A percentile compares a stretch with the other conserved stretches of the same genome.
These are phyloP conservation scores for Lantana camara DNA, from an alignment of 257 asterid species.

Conservation along the genomic window DNA sequence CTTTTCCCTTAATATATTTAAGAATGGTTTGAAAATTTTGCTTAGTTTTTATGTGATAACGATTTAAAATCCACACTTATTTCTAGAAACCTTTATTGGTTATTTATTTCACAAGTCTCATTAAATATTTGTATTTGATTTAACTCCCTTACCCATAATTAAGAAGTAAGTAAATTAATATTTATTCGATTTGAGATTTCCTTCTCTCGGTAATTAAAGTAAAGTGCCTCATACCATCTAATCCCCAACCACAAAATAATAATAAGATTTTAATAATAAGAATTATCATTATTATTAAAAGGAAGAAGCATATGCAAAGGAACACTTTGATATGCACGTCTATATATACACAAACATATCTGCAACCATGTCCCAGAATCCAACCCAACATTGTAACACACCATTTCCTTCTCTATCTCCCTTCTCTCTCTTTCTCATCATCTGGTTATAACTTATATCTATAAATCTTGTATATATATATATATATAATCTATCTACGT, in stretches of 20 bases:
- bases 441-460: background rate
- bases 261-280: background rate
- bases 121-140: too few species aligned
- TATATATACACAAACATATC: slow-evolving; percentile 18
- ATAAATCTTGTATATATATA: background rate
- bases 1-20: too few species aligned
- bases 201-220: too few species aligned
- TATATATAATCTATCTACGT: background rate
- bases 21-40: too few species aligned
- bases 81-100: too few species aligned
- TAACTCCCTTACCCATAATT: background rate
- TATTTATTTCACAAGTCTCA: too few species aligned
- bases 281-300: too few species aligned
- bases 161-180: background rate
- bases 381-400: background rate
- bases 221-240: background rate
- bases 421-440: background rate
- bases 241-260: slow-evolving; percentile 9
- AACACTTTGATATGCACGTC: background rate
- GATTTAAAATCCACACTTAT: too few species aligned
- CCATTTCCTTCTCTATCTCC: background rate
- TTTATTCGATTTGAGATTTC: background rate
- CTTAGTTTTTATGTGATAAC: too few species aligned
- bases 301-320: slow-evolving; percentile 3
- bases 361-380: background rate